These are phyloP conservation scores for Pythium diclinum DNA, from an alignment of 352 stramenopile species.

Conservation along the genomic window DNA sequence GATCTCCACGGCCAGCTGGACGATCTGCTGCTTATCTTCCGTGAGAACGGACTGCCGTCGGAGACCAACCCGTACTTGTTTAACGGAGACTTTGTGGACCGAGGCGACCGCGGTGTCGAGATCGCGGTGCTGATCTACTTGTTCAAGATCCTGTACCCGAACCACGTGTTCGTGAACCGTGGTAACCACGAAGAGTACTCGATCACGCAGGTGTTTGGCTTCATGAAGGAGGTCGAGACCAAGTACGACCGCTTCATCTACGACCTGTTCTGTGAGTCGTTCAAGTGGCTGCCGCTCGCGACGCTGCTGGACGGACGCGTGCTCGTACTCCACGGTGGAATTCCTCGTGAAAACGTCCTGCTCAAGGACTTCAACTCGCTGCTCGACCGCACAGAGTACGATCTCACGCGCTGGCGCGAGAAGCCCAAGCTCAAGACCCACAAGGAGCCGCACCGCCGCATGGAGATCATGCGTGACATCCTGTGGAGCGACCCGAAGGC, in stretches of 20 bases:
- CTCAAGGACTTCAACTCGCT: constrained; percentile 63
- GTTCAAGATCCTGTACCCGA: constrained; percentile 76
- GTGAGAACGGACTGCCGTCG: constrained; percentile 76
- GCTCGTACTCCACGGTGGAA: constrained; percentile 72
- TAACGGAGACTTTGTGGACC: constrained; percentile 85
- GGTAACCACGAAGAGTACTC: constrained; percentile 87
- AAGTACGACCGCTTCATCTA: constrained; percentile 83
- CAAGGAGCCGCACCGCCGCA: constrained; percentile 49
- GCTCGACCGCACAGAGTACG: constrained; percentile 63
- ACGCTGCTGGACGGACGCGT: constrained; percentile 76
- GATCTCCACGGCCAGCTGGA: constrained; percentile 86
- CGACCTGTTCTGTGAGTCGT: constrained; percentile 81
- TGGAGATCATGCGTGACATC: constrained; percentile 77
- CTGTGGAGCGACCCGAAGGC: constrained; percentile 80
- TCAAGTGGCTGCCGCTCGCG: constrained; percentile 69
- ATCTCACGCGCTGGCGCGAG: constrained; percentile 68
- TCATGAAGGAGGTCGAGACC: constrained; percentile 82
- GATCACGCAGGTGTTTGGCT: constrained; percentile 85
- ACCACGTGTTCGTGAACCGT: constrained; percentile 72
- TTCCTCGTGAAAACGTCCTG: constrained; percentile 56
- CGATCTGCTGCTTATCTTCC: constrained; percentile 79
- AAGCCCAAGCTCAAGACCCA: constrained; percentile 54
- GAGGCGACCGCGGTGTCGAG: constrained; percentile 74
- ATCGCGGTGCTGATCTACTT: constrained; percentile 79
- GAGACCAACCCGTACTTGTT: constrained; percentile 83